Percentiles rank a stretch among this genome's conserved stretches.
These are phyloP conservation scores for Wickerhamia fluorescens DNA, from an alignment of 805 yeast species.

Conservation along the genomic window DNA sequence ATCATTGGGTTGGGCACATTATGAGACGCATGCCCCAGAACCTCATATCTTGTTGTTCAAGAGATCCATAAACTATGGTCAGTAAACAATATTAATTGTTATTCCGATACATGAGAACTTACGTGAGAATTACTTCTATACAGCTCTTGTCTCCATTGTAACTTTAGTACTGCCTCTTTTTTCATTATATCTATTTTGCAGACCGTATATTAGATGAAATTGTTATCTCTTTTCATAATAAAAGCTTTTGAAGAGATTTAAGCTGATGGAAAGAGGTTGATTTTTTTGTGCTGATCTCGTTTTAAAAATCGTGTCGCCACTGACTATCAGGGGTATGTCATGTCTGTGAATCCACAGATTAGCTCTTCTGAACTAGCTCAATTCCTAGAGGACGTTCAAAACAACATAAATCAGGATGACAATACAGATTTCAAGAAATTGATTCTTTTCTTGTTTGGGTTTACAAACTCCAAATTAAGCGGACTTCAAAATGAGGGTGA, in stretches of 20 bases:
- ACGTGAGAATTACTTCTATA: too few relatives aligned
- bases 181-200: too few relatives aligned
- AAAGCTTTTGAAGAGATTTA: too few relatives aligned
- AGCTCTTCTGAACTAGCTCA: conserved; percentile 19
- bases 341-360: too few relatives aligned
- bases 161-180: too few relatives aligned
- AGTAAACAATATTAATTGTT: conserved; percentile 11
- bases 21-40: conserved; percentile 96
- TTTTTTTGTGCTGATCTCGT: too few relatives aligned
- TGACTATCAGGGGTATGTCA: too few relatives aligned
- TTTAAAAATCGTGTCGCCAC: too few relatives aligned
- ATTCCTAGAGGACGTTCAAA: conserved; percentile 29
- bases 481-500: conserved; percentile 2
- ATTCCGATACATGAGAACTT: not conserved
- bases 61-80: conserved; percentile 54
- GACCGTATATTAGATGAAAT: too few relatives aligned
- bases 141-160: too few relatives aligned
- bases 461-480: conserved; percentile 19
- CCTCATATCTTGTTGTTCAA: conserved; percentile 88
- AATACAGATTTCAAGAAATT: conserved; percentile 30
- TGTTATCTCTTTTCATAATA: too few relatives aligned
- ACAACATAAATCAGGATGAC: conserved; percentile 22
- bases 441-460: conserved; percentile 25
- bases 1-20: conserved; percentile 95
- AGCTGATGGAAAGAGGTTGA: too few relatives aligned